phyloP scores from a whole-genome alignment of 2,329 filamentous ascomycete species.

The Fusarium siculi region DNA sequence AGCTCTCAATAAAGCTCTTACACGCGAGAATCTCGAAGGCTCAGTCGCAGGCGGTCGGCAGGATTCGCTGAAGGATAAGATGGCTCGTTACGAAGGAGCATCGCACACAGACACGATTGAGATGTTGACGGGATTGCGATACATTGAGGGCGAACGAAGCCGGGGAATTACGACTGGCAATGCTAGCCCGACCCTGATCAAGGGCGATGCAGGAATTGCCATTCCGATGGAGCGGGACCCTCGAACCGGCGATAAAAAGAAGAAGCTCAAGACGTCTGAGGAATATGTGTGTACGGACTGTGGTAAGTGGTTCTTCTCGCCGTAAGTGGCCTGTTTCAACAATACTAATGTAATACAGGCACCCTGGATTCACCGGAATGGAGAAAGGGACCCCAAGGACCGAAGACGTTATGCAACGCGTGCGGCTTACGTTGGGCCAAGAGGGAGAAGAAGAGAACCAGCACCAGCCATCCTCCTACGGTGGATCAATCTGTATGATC shows the following conservation, averaged over 20 bases:
- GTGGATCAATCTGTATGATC: constrained; percentile 40
- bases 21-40: constrained; percentile 82
- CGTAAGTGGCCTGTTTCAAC: not conserved
- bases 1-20: constrained; percentile 74
- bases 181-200: constrained; percentile 81
- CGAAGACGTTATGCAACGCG: constrained; percentile 95
- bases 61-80: constrained; percentile 85
- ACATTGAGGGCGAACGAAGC: constrained; percentile 88
- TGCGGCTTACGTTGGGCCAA: constrained; percentile 83
- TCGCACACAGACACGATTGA: constrained; percentile 89
- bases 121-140: constrained; percentile 89
- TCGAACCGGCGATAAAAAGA: constrained; percentile 81
- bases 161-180: constrained; percentile 89
- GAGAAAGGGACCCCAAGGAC: constrained; percentile 91
- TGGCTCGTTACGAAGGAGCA: constrained; percentile 81
- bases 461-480: constrained; percentile 28
- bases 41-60: constrained; percentile 71
- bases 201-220: constrained; percentile 86
- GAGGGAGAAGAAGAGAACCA: constrained; percentile 79
- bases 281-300: constrained; percentile 98
- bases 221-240: constrained; percentile 83
- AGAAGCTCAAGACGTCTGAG: constrained; percentile 83
- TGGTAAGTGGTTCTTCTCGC: constrained; percentile 61
- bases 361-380: constrained; percentile 95
- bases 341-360: constrained; percentile 53